Percentiles rank a stretch among this genome's conserved stretches.
phyloP scores from a whole-genome alignment of 345 rosid genomes.

The Leavenworthia alabamica region DNA sequence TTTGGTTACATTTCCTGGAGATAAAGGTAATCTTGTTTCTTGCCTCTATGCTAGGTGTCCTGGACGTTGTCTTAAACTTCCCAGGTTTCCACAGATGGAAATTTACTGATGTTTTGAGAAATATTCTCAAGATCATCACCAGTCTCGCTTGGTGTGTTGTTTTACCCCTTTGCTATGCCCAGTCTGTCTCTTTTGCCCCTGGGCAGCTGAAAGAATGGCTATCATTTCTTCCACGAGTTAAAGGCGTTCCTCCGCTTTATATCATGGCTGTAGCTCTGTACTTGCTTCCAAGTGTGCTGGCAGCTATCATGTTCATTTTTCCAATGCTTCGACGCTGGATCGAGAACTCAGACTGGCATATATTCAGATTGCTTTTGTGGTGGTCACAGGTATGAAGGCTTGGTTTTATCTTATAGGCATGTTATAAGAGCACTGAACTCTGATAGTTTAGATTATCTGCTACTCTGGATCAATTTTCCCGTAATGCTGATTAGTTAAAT shows the following conservation, averaged over 20 bases:
- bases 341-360: constrained; percentile 94
- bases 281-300: constrained; percentile 70
- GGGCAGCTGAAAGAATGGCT: constrained; percentile 36
- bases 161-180: constrained; percentile 69
- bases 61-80: constrained; percentile 85
- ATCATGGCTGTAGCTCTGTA: constrained; percentile 68
- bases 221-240: constrained; percentile 51
- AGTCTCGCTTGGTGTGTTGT: constrained; percentile 71
- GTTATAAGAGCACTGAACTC: constrained; percentile 3
- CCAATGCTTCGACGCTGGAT: constrained; percentile 97
- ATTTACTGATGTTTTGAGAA: constrained; percentile 70
- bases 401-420: not conserved
- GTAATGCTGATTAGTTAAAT: constrained; percentile 3
- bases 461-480: not conserved
- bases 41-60: constrained; percentile 50
- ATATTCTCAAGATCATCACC: constrained; percentile 59
- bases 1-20: constrained; percentile 9
- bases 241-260: constrained; percentile 73
- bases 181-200: constrained; percentile 47
- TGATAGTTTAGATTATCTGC: not conserved
- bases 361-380: constrained; percentile 84
- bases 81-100: constrained; percentile 94
- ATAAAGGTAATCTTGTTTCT: constrained; percentile 8
- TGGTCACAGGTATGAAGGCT: constrained; percentile 81
- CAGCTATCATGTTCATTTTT: constrained; percentile 76